Percentiles rank a stretch among this genome's conserved stretches.
phyloP scores from a whole-genome alignment of 495 filamentous ascomycete genomes.

The Glutinoglossum americanum region DNA sequence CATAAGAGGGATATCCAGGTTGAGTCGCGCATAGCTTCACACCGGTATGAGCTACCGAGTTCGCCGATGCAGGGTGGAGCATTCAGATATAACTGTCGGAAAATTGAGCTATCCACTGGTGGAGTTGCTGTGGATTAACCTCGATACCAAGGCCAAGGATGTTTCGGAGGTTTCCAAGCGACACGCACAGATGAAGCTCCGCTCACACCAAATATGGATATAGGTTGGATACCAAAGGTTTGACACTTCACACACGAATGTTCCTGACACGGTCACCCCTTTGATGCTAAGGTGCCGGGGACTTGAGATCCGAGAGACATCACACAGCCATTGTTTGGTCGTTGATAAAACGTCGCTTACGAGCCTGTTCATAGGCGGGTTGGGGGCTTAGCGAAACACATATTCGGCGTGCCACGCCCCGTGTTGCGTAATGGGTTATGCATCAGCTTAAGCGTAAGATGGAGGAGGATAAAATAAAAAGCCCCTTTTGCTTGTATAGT shows the following conservation, averaged over 20 bases:
- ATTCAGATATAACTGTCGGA: too few species aligned
- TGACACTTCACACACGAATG: not conserved
- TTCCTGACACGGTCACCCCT: not conserved
- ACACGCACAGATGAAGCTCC: not conserved
- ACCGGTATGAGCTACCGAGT: not conserved
- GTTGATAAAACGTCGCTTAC: not conserved
- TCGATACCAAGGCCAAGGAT: not conserved
- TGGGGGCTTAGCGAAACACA: too few species aligned
- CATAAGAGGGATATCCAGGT: not conserved
- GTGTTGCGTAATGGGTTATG: too few species aligned
- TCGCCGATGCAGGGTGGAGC: not conserved
- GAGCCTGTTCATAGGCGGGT: too few species aligned
- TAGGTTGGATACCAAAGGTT: too few species aligned
- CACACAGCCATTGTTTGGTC: not conserved
- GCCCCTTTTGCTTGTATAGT: too few species aligned
- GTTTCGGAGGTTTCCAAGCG: not conserved
- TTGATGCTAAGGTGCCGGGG: not conserved
- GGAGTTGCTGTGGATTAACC: not conserved
- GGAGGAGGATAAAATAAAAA: too few species aligned
- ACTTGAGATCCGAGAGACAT: not conserved
- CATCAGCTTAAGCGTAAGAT: too few species aligned
- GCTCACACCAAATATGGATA: not conserved
- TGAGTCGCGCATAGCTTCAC: not conserved
- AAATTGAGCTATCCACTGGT: not conserved
- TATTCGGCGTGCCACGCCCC: too few species aligned